A percentile compares a stretch with the other conserved stretches of the same genome.
phyloP scores from a whole-genome alignment of 208 protist genomes.

The Trypanosoma melophagium region DNA sequence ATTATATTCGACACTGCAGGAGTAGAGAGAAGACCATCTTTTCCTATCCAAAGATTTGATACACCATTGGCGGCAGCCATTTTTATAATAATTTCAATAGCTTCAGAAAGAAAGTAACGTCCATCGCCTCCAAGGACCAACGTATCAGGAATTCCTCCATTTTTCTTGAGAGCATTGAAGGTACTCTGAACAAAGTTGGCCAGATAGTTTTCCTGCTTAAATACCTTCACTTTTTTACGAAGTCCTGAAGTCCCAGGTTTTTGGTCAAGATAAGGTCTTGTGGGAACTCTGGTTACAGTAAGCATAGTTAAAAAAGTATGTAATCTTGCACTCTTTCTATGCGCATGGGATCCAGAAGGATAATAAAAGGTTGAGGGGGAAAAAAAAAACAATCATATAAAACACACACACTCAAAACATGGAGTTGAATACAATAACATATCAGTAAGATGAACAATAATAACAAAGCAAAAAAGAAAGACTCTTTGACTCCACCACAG shows the following conservation, averaged over 20 bases:
- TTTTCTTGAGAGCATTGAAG: slow-evolving; percentile 87
- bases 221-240: slow-evolving; percentile 94
- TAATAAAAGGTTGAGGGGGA: too few species aligned
- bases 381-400: too few species aligned
- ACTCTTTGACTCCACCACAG: too few species aligned
- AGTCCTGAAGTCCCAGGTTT: slow-evolving; percentile 96
- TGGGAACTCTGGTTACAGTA: slow-evolving; percentile 32
- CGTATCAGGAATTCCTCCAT: slow-evolving; percentile 48
- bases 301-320: slow-evolving; percentile 7
- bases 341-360: not conserved
- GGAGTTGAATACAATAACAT: too few species aligned
- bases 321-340: too few species aligned
- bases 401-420: too few species aligned
- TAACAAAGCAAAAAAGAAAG: too few species aligned
- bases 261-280: slow-evolving; percentile 82
- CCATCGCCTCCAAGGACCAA: slow-evolving; percentile 97
- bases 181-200: slow-evolving; percentile 97
- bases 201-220: slow-evolving; percentile 92
- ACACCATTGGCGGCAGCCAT: slow-evolving; percentile 95
- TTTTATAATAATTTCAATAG: slow-evolving; percentile 93
- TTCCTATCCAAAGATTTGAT: slow-evolving; percentile 82
- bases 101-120: slow-evolving; percentile 91
- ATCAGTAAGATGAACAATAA: too few species aligned
- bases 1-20: slow-evolving; percentile 96
- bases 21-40: slow-evolving; percentile 95